Evolutionary conservation across 1,284 basidiomycete species (phyloP).

Genomic region (Ganoderma multipileum): DNA sequence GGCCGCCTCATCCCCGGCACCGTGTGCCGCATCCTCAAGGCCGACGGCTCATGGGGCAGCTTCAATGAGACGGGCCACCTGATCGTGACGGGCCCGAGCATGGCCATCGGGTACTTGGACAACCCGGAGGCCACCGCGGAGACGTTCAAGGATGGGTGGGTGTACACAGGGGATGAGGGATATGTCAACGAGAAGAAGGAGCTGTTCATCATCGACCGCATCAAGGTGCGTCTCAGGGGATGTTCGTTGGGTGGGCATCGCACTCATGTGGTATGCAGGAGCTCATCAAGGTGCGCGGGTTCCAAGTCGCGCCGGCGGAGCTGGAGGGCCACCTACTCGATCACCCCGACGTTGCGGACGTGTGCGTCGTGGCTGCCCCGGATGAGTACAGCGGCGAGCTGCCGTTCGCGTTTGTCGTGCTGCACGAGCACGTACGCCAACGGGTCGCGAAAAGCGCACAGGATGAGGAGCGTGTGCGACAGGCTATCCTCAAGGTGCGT

Average conservation of each 20-base stretch:
- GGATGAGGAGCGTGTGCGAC: conserved; percentile 42
- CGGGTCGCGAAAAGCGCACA: conserved; percentile 44
- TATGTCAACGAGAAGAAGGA: conserved; percentile 47
- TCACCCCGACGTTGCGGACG: conserved; percentile 57
- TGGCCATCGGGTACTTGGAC: conserved; percentile 49
- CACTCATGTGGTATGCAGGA: conserved; percentile 45
- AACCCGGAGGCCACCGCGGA: conserved; percentile 50
- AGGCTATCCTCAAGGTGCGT: conserved; percentile 36
- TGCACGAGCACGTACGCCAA: conserved; percentile 51
- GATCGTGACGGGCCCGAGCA: conserved; percentile 47
- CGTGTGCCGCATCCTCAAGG: conserved; percentile 46
- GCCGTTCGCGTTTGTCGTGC: conserved; percentile 75
- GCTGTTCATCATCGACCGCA: conserved; percentile 51
- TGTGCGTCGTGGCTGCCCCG: conserved; percentile 73
- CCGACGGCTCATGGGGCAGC: conserved; percentile 47
- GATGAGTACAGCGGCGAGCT: conserved; percentile 84
- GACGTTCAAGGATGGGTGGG: conserved; percentile 52
- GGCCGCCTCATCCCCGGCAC: conserved; percentile 49
- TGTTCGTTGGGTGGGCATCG: background rate
- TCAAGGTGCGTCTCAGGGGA: conserved; percentile 43
- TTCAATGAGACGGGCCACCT: conserved; percentile 51
- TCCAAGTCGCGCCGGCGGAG: conserved; percentile 59
- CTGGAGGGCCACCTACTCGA: conserved; percentile 67
- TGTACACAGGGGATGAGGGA: conserved; percentile 53
- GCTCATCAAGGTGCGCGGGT: conserved; percentile 71